Conservation (phyloP, 805 yeast genomes). For the Saccharomycopsis malanga region DNA sequence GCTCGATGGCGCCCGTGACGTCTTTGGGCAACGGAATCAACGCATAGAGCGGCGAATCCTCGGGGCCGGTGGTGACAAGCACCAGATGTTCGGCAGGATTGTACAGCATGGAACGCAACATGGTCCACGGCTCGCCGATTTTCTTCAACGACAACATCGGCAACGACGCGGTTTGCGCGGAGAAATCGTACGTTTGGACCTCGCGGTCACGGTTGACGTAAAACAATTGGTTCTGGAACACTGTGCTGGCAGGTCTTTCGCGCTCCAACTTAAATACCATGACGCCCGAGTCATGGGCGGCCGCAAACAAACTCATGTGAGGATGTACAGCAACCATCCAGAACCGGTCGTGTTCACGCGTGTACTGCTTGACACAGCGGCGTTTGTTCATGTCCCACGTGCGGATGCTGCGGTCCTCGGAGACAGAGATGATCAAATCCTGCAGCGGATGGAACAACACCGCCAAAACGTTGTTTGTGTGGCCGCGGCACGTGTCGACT, state of each 20-base stretch:
- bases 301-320: constrained; percentile 82
- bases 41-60: constrained; percentile 61
- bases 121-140: constrained; percentile 79
- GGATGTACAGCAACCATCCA: constrained; percentile 93
- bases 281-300: constrained; percentile 95
- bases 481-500: constrained; percentile 97
- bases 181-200: constrained; percentile 71
- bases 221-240: constrained; percentile 64
- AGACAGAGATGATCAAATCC: constrained; percentile 85
- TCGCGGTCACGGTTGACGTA: constrained; percentile 81
- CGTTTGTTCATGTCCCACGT: constrained; percentile 96
- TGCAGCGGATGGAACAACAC: constrained; percentile 90
- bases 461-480: constrained; percentile 85
- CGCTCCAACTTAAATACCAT: constrained; percentile 97
- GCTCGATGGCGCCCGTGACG: constrained; percentile 78
- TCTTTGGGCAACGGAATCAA: constrained; percentile 76
- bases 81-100: constrained; percentile 89
- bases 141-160: constrained; percentile 81
- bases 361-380: constrained; percentile 87
- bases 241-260: constrained; percentile 88
- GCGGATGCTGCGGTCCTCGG: constrained; percentile 93
- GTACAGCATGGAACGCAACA: constrained; percentile 76
- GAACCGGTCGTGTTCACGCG: constrained; percentile 89
- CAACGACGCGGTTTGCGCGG: constrained; percentile 53
- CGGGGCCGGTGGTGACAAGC: constrained; percentile 72